phyloP scores from a whole-genome alignment of 345 rosid species.

The Rhizophora mangle region DNA sequence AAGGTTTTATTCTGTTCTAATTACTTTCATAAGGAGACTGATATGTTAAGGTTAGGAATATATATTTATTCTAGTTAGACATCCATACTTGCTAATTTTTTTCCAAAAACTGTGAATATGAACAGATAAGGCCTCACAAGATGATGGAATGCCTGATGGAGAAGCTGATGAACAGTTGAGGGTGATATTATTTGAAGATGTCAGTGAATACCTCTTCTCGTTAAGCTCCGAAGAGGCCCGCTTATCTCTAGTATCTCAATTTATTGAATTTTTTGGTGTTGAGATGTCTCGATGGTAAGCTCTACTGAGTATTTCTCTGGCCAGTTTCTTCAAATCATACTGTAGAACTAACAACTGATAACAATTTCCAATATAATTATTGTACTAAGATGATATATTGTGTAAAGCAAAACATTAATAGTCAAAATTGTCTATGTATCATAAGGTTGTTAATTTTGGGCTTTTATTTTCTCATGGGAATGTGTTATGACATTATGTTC shows the following conservation, averaged over 20 bases:
- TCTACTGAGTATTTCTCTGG: background rate
- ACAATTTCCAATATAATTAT: too few relatives aligned
- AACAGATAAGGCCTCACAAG: slow-evolving; percentile 41
- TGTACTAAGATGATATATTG: too few relatives aligned
- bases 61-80: background rate
- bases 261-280: slow-evolving; percentile 84
- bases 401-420: too few relatives aligned
- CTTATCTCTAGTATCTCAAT: slow-evolving; percentile 63
- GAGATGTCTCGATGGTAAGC: slow-evolving; percentile 57
- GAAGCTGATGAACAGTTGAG: slow-evolving; percentile 68
- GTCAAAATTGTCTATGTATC: too few relatives aligned
- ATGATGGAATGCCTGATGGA: slow-evolving; percentile 39
- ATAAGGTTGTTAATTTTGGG: too few relatives aligned
- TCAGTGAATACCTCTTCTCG: slow-evolving; percentile 69
- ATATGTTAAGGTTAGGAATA: background rate
- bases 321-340: background rate
- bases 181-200: slow-evolving; percentile 75
- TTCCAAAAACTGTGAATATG: background rate
- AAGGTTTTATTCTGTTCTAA: background rate
- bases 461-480: too few relatives aligned
- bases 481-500: too few relatives aligned
- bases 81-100: background rate
- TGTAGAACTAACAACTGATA: background rate
- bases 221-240: slow-evolving; percentile 70
- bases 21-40: background rate